phyloP scores from a whole-genome alignment of 345 rosid species.

The Erodium maritimum region DNA sequence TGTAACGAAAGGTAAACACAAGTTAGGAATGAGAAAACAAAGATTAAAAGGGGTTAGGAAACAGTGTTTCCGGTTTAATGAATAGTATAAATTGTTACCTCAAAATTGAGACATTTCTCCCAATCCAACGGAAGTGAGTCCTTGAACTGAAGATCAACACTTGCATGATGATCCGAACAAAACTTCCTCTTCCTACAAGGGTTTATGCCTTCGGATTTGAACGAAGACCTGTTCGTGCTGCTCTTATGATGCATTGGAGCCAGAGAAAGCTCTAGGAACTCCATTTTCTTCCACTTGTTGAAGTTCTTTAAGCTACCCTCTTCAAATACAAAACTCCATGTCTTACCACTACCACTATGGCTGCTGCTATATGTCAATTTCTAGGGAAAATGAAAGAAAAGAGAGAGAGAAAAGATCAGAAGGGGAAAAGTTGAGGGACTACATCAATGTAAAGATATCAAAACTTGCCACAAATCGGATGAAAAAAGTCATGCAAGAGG shows the following conservation, averaged over 20 bases:
- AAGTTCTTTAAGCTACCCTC: not conserved
- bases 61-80: too few relatives aligned
- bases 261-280: conserved; percentile 33
- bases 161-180: conserved; percentile 7
- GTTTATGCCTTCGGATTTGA: conserved; percentile 17
- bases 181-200: conserved; percentile 34
- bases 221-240: conserved; percentile 10
- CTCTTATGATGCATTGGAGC: conserved; percentile 6
- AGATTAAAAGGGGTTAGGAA: too few relatives aligned
- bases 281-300: conserved; percentile 12
- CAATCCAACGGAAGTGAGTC: conserved; percentile 33
- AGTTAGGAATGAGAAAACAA: too few relatives aligned
- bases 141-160: conserved; percentile 30
- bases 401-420: too few relatives aligned
- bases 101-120: conserved; percentile 44
- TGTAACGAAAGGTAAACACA: too few relatives aligned
- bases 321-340: too few relatives aligned
- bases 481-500: conserved; percentile 11
- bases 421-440: not conserved
- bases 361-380: too few relatives aligned
- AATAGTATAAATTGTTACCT: too few relatives aligned
- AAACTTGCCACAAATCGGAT: too few relatives aligned
- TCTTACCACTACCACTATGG: too few relatives aligned
- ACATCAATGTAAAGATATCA: not conserved
- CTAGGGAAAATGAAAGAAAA: not conserved